Evolutionary conservation across 257 asterid species (phyloP), one percentile per base, ranked within the genome.

Genomic region (Lycium barbarum): DNA sequence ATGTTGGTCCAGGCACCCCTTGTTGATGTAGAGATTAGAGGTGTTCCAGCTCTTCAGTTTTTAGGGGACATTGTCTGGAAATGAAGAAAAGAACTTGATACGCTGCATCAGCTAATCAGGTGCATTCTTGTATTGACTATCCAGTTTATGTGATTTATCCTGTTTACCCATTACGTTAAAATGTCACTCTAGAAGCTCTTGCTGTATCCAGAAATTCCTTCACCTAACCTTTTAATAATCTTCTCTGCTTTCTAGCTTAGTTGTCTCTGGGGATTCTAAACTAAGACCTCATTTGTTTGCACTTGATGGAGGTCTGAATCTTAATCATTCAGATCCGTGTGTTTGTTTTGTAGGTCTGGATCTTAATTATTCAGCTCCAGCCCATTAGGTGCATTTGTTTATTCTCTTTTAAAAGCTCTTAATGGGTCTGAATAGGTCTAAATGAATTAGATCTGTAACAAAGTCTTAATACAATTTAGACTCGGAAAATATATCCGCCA

Each of bases 21-120:
- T 22, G 98, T 97, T 84, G 99, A 97, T 85, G 93, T 97, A 18
- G 99, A 97, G 89, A 95, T 97, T 87, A 93, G 99, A 90, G 99
- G 99, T 47, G 95, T 97, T 65, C 99, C 99, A 18, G 99, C 99
- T 84, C 99, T 97, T 84, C 98, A 95, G 90, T 97, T 97, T 89
- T 86, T 95, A 36, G 99, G 98, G 62, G 98, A 97, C 83, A 93
- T 90, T 18, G 94, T 97, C 73, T 97, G 99, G 99, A 97, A 94
- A 88, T 97, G 88, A 92, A 53, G 82, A 53, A 33, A 78, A 53
- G 82, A 78, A 78, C 66, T 33, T 15, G 47, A 33, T 26, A 26
- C 82, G 26, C 65, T 8, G 66, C 65, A 14, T 53, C 82, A 78
- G 47, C 66, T 53, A 26, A 76, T 78, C 33, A 78, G 82, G 33